phyloP scores from a whole-genome alignment of 495 filamentous ascomycete genomes.

The Aspergillus heteromorphus region DNA sequence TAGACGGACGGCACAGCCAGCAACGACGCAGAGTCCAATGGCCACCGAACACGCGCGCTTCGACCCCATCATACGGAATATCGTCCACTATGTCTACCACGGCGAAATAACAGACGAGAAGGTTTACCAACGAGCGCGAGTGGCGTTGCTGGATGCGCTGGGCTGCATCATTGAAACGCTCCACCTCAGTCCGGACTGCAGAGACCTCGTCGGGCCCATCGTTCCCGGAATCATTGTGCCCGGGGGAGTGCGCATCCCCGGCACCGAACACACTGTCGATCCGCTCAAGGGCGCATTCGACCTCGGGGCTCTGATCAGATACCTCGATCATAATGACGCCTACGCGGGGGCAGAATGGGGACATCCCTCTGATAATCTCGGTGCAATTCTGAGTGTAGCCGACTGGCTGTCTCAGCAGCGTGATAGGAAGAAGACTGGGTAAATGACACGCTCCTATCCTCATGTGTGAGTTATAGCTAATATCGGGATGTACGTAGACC shows the following conservation, averaged over 20 bases:
- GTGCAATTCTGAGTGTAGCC: conserved; percentile 29
- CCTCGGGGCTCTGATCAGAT: conserved; percentile 30
- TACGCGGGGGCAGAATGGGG: conserved; percentile 33
- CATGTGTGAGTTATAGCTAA: too few species aligned
- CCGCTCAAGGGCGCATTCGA: conserved; percentile 35
- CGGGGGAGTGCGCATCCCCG: conserved; percentile 32
- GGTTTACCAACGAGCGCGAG: conserved; percentile 11
- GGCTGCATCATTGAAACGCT: conserved; percentile 28
- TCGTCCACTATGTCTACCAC: conserved; percentile 20
- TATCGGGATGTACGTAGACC: too few species aligned
- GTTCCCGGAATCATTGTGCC: conserved; percentile 18
- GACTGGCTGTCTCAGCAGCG: background rate
- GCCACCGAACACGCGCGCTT: too few species aligned
- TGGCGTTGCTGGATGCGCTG: conserved; percentile 27
- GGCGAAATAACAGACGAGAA: conserved; percentile 3
- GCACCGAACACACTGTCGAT: conserved; percentile 27
- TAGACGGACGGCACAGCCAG: too few species aligned
- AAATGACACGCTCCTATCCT: too few species aligned
- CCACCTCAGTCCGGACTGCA: conserved; percentile 13
- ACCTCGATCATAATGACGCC: conserved; percentile 39
- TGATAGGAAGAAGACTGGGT: conserved; percentile 10
- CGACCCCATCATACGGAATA: conserved; percentile 13
- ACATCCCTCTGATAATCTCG: conserved; percentile 39
- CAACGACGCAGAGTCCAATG: too few species aligned
- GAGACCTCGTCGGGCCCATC: conserved; percentile 20